Base-by-base conservation (phyloP, 805 yeast genomes). In the Zygoascus biomembranicola region DNA sequence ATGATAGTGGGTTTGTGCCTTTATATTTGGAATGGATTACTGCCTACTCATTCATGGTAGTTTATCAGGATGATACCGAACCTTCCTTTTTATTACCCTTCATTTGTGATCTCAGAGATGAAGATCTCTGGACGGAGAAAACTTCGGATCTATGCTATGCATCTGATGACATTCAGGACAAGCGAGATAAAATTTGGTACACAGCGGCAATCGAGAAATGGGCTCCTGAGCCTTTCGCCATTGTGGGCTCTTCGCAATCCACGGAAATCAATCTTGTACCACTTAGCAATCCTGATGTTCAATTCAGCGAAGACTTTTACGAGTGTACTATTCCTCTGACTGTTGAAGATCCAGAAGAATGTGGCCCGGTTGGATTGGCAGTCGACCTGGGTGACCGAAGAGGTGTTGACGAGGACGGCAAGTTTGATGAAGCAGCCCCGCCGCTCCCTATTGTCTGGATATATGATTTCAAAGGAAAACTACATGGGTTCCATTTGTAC, bases 401-500 rank as follows among this genome's bases (percentile, higher is more conserved):
- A 16, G 49, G 49, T 16, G 32, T 32, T 14, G 49, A 31, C 5
- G 41, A 32, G 11, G 18, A 46, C 32, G 49, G 49, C 20, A 18
- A 31, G 23, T 8, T 5, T 5, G 37, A 46, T 13, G 10, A 14
- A 18, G 23, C 5, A 4, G 13, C 18, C 5, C 44, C 44, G 10
- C 44, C 44, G 5, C 26, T 42, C 13, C 49, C 49, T 9, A 32
- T 46, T 26, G 41, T 46, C 10, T 46, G 49, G 49, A 18, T 32
- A 11, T 16, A 26, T 8, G 49, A 46, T 41, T 14, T 16, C 26
- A 31, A 26, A 14, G 41, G 41, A 20, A 46, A 32, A 19, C 13
- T 32, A 16, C 49, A 46, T 32, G 49, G 49, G 10, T 46, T 32
- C 18, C 32, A 46, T 46, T 32, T 46, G 14, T 46, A 46, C 49